These are phyloP conservation scores for Saturnispora zaruensis DNA, from an alignment of 805 yeast genomes.

Conservation along the genomic window DNA sequence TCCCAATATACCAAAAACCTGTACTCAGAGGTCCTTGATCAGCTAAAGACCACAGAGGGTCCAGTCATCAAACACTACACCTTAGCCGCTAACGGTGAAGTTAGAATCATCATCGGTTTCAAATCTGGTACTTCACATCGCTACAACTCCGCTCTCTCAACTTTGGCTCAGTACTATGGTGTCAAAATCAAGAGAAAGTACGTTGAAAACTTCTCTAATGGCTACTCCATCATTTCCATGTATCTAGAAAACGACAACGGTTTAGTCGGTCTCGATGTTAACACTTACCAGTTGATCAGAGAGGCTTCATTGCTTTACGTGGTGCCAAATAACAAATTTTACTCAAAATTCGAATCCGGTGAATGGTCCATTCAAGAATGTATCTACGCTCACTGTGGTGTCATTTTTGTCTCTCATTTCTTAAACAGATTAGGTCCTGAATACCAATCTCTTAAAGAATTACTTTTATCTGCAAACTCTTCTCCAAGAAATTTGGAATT, in stretches of 20 bases:
- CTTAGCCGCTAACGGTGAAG: constrained; percentile 71
- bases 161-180: constrained; percentile 82
- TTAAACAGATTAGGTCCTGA: constrained; percentile 91
- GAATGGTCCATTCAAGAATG: constrained; percentile 89
- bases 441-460: constrained; percentile 54
- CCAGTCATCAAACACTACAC: constrained; percentile 88
- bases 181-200: constrained; percentile 80
- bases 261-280: constrained; percentile 40
- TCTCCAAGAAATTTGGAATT: constrained; percentile 67
- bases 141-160: constrained; percentile 78
- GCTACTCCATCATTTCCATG: constrained; percentile 77
- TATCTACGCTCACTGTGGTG: constrained; percentile 89
- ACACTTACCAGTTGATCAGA: constrained; percentile 82
- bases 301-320: constrained; percentile 91
- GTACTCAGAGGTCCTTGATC: constrained; percentile 62
- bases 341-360: constrained; percentile 60
- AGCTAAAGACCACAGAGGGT: constrained; percentile 70
- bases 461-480: constrained; percentile 44
- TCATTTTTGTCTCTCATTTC: constrained; percentile 88
- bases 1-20: constrained; percentile 70
- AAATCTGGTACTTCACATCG: constrained; percentile 77
- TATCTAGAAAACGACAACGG: constrained; percentile 62
- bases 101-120: constrained; percentile 82
- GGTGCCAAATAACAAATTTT: constrained; percentile 80
- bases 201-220: constrained; percentile 89